These are phyloP conservation scores for Candida glaebosa DNA, from an alignment of 805 yeast species.

Conservation along the genomic window DNA sequence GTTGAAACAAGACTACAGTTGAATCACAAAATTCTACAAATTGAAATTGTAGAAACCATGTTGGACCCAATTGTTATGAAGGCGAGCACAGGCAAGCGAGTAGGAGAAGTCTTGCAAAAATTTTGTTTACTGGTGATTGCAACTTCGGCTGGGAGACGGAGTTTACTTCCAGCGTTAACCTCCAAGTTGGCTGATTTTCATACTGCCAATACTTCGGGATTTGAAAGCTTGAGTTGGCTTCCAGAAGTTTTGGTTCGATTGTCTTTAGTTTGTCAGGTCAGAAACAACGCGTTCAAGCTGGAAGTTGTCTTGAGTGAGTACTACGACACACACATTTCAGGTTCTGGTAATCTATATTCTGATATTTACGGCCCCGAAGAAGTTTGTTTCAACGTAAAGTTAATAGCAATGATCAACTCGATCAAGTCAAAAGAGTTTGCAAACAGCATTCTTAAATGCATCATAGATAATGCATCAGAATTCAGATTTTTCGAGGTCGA, in stretches of 20 bases:
- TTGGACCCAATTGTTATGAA: conserved; percentile 41
- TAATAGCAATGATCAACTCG: conserved; percentile 46
- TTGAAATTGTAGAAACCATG: conserved; percentile 48
- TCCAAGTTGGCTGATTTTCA: conserved; percentile 45
- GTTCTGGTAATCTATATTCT: conserved; percentile 28
- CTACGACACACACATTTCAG: conserved; percentile 43
- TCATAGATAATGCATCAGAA: conserved; percentile 33
- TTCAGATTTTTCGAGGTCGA: conserved; percentile 47
- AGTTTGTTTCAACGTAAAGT: conserved; percentile 46
- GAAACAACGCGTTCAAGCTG: conserved; percentile 52
- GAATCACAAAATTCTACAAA: conserved; percentile 63
- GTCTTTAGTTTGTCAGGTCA: conserved; percentile 50
- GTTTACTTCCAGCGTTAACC: conserved; percentile 61
- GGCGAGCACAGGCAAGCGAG: conserved; percentile 14
- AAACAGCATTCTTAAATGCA: conserved; percentile 25
- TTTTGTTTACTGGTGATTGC: conserved; percentile 44
- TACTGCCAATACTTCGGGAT: conserved; percentile 20
- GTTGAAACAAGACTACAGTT: conserved; percentile 58
- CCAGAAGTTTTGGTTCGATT: conserved; percentile 44
- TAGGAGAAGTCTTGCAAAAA: conserved; percentile 23
- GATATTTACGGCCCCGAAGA: conserved; percentile 58
- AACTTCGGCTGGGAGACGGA: conserved; percentile 59
- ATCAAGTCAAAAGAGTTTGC: conserved; percentile 26
- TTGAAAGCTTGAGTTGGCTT: conserved; percentile 50
- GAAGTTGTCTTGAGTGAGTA: conserved; percentile 54